Evolutionary conservation across 2,329 filamentous ascomycete genomes (phyloP).

Genomic region (Pleurostoma richardsiae): DNA sequence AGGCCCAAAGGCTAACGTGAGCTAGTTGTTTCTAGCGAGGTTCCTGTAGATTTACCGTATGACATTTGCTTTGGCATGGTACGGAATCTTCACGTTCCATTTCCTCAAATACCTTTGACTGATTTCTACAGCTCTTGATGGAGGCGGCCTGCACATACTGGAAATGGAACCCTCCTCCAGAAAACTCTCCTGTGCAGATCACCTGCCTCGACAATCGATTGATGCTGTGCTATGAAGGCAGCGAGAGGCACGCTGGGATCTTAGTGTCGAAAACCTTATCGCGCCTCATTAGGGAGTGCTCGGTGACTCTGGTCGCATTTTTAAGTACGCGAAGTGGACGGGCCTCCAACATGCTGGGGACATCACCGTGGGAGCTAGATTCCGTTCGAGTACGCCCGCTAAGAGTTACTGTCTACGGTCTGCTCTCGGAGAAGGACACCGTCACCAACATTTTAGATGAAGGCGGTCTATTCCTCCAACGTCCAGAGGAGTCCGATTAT

Average conservation of each 20-base stretch:
- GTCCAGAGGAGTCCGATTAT: slow-evolving; percentile 6
- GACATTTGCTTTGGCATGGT: slow-evolving; percentile 6
- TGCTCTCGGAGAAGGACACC: slow-evolving; percentile 1
- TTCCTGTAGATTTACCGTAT: slow-evolving; percentile 1
- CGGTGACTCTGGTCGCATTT: slow-evolving; percentile 1
- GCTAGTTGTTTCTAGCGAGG: not conserved
- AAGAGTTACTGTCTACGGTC: slow-evolving; percentile 5
- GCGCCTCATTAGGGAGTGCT: slow-evolving; percentile 1
- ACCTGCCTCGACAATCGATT: not conserved
- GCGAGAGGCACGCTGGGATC: not conserved
- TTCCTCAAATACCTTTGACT: not conserved
- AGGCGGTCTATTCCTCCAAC: slow-evolving; percentile 7
- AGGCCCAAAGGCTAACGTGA: not conserved
- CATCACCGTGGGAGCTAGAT: no score
- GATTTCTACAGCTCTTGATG: slow-evolving; percentile 2
- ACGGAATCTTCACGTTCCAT: not conserved
- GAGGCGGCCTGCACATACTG: not conserved
- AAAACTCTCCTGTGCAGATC: not conserved
- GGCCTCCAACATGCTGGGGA: not conserved
- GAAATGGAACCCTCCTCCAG: not conserved
- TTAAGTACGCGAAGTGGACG: not conserved
- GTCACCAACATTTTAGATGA: slow-evolving; percentile 2
- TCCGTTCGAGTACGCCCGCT: not conserved
- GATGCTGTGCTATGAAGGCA: slow-evolving; percentile 1
- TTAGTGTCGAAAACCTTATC: not conserved